phyloP scores from a whole-genome alignment of 1,284 basidiomycete genomes.

The Peniophora sp. region DNA sequence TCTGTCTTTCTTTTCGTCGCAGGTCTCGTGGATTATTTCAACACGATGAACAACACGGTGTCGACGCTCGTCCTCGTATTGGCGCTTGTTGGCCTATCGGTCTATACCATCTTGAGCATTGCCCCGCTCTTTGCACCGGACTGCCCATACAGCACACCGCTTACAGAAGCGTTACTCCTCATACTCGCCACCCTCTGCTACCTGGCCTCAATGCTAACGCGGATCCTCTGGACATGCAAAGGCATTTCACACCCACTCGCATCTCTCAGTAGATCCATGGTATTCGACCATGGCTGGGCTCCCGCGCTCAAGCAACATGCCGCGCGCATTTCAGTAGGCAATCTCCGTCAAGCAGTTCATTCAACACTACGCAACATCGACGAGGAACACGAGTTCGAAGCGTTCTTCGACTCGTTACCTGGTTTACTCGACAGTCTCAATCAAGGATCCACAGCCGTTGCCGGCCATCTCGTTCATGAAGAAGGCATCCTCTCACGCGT shows the following conservation, averaged over 20 bases:
- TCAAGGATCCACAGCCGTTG: background rate
- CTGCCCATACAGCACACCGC: constrained; percentile 30
- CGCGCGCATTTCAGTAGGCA: constrained; percentile 16
- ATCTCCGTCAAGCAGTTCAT: constrained; percentile 21
- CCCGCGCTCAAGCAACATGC: constrained; percentile 7
- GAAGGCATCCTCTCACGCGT: background rate
- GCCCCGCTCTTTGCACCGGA: constrained; percentile 25
- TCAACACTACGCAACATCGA: constrained; percentile 25
- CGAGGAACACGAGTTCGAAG: constrained; percentile 26
- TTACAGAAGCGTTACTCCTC: constrained; percentile 24
- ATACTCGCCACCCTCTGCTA: constrained; percentile 14
- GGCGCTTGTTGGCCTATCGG: constrained; percentile 18
- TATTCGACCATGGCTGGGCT: background rate
- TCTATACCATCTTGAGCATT: constrained; percentile 26
- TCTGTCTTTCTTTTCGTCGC: constrained; percentile 33
- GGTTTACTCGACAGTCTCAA: background rate
- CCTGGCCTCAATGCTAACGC: background rate
- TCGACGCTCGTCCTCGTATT: constrained; percentile 24
- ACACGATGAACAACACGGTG: constrained; percentile 23
- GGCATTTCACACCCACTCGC: background rate
- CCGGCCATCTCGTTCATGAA: background rate
- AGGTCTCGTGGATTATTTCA: constrained; percentile 31
- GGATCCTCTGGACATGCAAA: constrained; percentile 3
- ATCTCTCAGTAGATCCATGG: constrained; percentile 1
- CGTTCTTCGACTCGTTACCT: constrained; percentile 17